Evolutionary conservation across 108 stramenopile species (phyloP).

Genomic region (Pseudonitzschia pungens): DNA sequence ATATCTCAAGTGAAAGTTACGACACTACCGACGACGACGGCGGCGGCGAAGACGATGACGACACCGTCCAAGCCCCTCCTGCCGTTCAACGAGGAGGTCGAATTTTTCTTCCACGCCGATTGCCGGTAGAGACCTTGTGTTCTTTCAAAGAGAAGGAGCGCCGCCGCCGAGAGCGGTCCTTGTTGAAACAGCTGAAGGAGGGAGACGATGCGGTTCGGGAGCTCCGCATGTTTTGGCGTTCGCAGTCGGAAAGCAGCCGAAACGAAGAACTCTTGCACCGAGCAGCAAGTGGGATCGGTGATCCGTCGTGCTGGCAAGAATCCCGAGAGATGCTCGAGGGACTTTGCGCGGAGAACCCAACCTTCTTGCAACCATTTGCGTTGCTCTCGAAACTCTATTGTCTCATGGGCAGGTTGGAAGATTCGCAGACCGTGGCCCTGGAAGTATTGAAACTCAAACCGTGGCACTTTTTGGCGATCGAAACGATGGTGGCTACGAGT

Average conservation of each 20-base stretch:
- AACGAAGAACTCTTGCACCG: neutral
- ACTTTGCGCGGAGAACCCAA: neutral
- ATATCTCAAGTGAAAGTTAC: neutral
- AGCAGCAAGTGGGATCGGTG: slow-evolving; percentile 3
- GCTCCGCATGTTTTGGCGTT: neutral
- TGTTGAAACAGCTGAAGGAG: neutral
- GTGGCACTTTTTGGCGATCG: slow-evolving; percentile 15
- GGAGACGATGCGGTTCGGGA: neutral
- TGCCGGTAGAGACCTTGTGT: neutral
- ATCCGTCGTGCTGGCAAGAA: neutral
- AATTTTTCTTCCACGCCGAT: neutral
- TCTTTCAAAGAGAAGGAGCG: neutral
- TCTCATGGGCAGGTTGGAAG: slow-evolving; percentile 2
- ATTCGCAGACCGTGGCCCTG: neutral
- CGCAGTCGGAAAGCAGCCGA: neutral
- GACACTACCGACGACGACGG: neutral
- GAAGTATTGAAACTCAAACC: slow-evolving; percentile 5
- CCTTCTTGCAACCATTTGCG: slow-evolving; percentile 4
- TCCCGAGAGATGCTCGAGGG: neutral
- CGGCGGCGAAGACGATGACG: neutral
- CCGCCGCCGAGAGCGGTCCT: neutral
- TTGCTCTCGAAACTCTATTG: slow-evolving; percentile 2
- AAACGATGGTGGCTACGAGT: slow-evolving; percentile 10
- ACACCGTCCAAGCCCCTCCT: neutral
- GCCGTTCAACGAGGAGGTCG: neutral